A percentile compares a stretch with the other conserved stretches of the same genome.
Evolutionary conservation across 225 moss, liverwort and hornwort species (phyloP).

Genomic region (Antitrichia curtipendula): DNA sequence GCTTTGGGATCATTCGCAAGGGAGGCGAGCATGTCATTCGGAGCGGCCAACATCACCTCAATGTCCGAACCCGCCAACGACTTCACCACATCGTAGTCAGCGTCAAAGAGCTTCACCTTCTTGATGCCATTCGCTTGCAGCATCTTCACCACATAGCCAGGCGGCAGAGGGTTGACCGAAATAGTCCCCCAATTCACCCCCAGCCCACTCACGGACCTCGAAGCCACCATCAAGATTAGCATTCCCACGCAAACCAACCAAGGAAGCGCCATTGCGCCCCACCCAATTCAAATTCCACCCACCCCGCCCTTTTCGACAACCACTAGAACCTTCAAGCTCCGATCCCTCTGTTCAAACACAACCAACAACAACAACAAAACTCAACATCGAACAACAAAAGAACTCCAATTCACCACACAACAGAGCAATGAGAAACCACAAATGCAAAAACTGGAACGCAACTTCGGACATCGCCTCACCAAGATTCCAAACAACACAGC

Average conservation of each 20-base stretch:
- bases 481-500: neutral
- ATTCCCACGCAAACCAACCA: neutral
- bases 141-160: conserved; percentile 22
- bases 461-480: neutral
- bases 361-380: neutral
- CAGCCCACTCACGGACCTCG: conserved; percentile 1
- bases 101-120: conserved; percentile 49
- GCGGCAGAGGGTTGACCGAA: conserved; percentile 27
- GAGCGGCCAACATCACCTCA: conserved; percentile 82
- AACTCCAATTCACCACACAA: neutral
- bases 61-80: conserved; percentile 49
- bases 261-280: neutral
- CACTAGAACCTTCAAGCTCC: neutral
- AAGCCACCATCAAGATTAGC: neutral
- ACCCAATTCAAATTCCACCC: neutral
- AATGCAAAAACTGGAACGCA: neutral
- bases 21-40: conserved; percentile 57
- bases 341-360: neutral
- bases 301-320: neutral
- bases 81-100: conserved; percentile 29
- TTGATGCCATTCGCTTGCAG: conserved; percentile 30
- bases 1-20: conserved; percentile 37
- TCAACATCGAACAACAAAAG: neutral
- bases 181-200: conserved; percentile 46
- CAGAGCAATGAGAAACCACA: neutral